A percentile compares a stretch with the other conserved stretches of the same genome.
Conservation (phyloP, 2,329 filamentous ascomycete species). For the Fusarium staphyleae region DNA sequence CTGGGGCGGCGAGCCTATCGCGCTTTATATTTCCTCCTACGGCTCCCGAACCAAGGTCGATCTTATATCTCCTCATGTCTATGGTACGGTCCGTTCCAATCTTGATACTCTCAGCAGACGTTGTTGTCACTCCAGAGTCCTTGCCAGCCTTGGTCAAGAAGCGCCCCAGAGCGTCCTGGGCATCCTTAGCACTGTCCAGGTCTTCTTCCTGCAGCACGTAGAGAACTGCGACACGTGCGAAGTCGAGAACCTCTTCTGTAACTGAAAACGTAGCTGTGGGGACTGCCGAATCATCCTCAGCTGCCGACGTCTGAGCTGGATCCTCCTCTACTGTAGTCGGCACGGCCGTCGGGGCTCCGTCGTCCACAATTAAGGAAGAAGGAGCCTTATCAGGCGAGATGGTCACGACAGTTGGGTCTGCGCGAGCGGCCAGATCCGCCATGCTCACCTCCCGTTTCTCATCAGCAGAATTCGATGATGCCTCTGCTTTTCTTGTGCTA, state of each 20-base stretch:
- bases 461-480: conserved; percentile 36
- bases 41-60: conserved; percentile 48
- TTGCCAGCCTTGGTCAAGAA: conserved; percentile 58
- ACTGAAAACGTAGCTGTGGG: conserved; percentile 51
- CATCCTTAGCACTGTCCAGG: conserved; percentile 58
- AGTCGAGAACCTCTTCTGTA: conserved; percentile 66
- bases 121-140: conserved; percentile 42
- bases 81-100: conserved; percentile 56
- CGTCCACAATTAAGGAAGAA: conserved; percentile 34
- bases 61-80: conserved; percentile 57
- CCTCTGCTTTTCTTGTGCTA: conserved; percentile 47
- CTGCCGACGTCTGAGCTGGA: conserved; percentile 18
- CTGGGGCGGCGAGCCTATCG: conserved; percentile 3
- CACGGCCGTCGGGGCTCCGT: conserved; percentile 25
- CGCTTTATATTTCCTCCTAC: conserved; percentile 42
- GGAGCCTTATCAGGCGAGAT: conserved; percentile 28
- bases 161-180: conserved; percentile 61
- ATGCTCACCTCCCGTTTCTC: conserved; percentile 22
- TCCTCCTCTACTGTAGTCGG: conserved; percentile 18
- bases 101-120: conserved; percentile 51
- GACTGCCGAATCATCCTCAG: conserved; percentile 1
- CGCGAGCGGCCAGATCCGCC: conserved; percentile 18
- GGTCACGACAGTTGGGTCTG: conserved; percentile 24
- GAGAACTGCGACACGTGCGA: conserved; percentile 67
- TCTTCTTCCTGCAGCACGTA: conserved; percentile 65